Evolutionary conservation across 495 filamentous ascomycete genomes (phyloP).

Genomic region (Echria macrotheca): DNA sequence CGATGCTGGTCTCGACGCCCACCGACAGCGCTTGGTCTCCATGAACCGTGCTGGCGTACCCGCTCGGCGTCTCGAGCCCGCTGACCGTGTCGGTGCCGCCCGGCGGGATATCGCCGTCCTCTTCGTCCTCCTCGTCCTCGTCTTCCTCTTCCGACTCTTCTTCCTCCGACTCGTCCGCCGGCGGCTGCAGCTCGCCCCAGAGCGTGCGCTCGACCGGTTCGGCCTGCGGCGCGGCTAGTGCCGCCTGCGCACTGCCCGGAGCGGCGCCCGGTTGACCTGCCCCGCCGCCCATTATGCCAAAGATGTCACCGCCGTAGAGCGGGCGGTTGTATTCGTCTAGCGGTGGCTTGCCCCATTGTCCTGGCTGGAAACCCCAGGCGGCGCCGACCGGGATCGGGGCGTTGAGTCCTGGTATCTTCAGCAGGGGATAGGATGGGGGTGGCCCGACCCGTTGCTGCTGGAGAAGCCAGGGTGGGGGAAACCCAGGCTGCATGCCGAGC

Average conservation of each 20-base stretch:
- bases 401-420: conserved; percentile 92
- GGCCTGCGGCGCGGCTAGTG: conserved; percentile 45
- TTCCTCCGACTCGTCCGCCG: conserved; percentile 74
- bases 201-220: conserved; percentile 83
- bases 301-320: conserved; percentile 89
- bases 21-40: conserved; percentile 30
- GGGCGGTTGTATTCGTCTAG: conserved; percentile 87
- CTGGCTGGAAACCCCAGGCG: conserved; percentile 90
- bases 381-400: conserved; percentile 93
- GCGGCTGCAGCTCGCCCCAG: conserved; percentile 91
- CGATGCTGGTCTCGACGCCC: conserved; percentile 64
- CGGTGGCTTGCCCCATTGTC: conserved; percentile 93
- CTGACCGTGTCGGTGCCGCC: conserved; percentile 67
- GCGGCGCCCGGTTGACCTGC: conserved; percentile 38
- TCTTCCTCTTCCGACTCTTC: conserved; percentile 68
- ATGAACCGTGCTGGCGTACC: conserved; percentile 71
- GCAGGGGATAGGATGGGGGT: conserved; percentile 84
- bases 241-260: conserved; percentile 25
- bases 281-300: conserved; percentile 63
- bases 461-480: conserved; percentile 94
- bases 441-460: conserved; percentile 92
- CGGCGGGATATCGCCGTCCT: conserved; percentile 40
- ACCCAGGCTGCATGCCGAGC: conserved; percentile 87
- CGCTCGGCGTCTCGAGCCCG: conserved; percentile 76
- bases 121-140: conserved; percentile 69